Evolutionary conservation across 1,139 yeast genomes (phyloP).

Genomic region (Yamadazyma songkhlaensis): DNA sequence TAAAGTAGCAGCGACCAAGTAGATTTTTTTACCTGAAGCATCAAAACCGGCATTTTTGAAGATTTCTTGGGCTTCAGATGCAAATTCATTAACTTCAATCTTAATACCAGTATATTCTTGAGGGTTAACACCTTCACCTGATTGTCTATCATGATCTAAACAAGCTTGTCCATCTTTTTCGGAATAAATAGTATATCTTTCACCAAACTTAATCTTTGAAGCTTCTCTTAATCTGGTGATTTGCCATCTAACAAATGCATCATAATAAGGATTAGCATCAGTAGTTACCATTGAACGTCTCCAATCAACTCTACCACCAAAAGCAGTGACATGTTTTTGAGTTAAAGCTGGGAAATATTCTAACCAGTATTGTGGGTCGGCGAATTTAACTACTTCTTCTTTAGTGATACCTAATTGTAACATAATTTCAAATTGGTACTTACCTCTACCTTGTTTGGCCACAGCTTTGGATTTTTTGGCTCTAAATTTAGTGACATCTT

Average conservation of each 20-base stretch:
- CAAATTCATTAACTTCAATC: conserved; percentile 66
- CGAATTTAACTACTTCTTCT: conserved; percentile 81
- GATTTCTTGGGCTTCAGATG: conserved; percentile 49
- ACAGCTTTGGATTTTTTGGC: conserved; percentile 92
- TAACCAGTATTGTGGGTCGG: conserved; percentile 89
- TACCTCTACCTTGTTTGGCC: conserved; percentile 91
- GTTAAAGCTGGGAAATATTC: conserved; percentile 88
- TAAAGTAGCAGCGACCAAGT: conserved; percentile 91
- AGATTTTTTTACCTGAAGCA: conserved; percentile 57
- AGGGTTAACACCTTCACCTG: conserved; percentile 96
- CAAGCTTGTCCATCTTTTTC: conserved; percentile 99
- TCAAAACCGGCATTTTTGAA: conserved; percentile 50
- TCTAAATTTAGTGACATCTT: conserved; percentile 84
- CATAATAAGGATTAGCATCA: conserved; percentile 92
- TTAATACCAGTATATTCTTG: conserved; percentile 96
- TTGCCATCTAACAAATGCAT: conserved; percentile 95
- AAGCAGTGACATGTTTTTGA: conserved; percentile 70
- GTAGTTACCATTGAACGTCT: conserved; percentile 96
- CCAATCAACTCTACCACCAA: conserved; percentile 98
- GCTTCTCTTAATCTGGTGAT: conserved; percentile 81
- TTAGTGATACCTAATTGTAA: conserved; percentile 83
- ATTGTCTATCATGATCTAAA: conserved; percentile 97
- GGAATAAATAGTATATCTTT: conserved; percentile 95
- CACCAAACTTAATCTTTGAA: conserved; percentile 96
- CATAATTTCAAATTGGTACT: conserved; percentile 96